phyloP scores from a whole-genome alignment of 225 moss, liverwort and hornwort genomes.

The Ulota crispa region DNA sequence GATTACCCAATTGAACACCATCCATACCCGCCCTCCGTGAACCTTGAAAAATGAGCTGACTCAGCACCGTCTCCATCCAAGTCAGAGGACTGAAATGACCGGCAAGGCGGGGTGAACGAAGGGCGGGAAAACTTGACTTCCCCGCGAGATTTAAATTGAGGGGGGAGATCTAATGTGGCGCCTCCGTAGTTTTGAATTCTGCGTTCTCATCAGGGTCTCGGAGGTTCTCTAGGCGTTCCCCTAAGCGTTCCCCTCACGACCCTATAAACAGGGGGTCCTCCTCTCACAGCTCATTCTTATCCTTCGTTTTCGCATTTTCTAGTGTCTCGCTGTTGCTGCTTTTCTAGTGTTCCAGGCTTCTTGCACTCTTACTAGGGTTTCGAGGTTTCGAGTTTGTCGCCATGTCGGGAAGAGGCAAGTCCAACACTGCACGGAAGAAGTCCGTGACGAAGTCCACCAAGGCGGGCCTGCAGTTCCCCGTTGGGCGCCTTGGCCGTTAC shows the following conservation, averaged over 20 bases:
- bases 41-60: not conserved
- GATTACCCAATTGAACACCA: too few relatives aligned
- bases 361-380: conserved; percentile 7
- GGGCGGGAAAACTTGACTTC: not conserved
- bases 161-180: not conserved
- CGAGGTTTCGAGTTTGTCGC: accelerated
- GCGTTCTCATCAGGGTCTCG: not conserved
- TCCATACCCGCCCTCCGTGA: too few relatives aligned
- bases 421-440: conserved; percentile 28
- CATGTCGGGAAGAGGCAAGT: conserved; percentile 34
- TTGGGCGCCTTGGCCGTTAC: conserved; percentile 12
- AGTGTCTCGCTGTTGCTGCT: too few relatives aligned
- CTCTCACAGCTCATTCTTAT: not conserved
- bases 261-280: not conserved
- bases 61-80: not conserved
- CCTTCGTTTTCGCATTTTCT: not conserved
- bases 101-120: not conserved
- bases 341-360: not conserved
- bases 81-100: not conserved
- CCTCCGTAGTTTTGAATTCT: not conserved
- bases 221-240: not conserved
- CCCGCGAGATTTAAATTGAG: not conserved
- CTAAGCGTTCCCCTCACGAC: not conserved
- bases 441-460: conserved; percentile 28
- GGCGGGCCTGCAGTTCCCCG: conserved; percentile 28